Conservation (phyloP, 108 stramenopile species). For the Skeletonema tropicum region DNA sequence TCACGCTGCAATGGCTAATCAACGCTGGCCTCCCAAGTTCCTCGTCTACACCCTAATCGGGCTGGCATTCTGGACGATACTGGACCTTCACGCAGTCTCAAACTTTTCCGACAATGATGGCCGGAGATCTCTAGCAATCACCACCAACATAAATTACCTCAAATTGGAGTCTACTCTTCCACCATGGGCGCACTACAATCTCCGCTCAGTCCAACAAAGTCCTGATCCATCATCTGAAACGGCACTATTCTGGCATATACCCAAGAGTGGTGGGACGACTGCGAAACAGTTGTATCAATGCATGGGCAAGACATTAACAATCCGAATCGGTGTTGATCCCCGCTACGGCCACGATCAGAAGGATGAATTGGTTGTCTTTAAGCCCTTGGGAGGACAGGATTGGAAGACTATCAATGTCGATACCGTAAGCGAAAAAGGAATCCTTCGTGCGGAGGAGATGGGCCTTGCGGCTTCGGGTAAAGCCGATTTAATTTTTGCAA, state of each 20-base stretch:
- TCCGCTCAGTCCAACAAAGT: slow-evolving; percentile 29
- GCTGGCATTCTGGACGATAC: neutral
- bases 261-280: slow-evolving; percentile 50
- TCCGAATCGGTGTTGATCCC: slow-evolving; percentile 40
- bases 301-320: slow-evolving; percentile 37
- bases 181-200: slow-evolving; percentile 46
- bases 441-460: slow-evolving; percentile 38
- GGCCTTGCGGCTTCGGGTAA: slow-evolving; percentile 26
- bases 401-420: slow-evolving; percentile 52
- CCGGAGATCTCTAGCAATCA: neutral
- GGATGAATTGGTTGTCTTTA: slow-evolving; percentile 30
- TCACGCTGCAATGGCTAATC: neutral
- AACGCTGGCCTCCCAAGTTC: neutral
- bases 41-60: slow-evolving; percentile 1
- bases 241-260: slow-evolving; percentile 28
- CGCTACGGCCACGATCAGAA: slow-evolving; percentile 27
- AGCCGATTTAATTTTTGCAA: slow-evolving; percentile 51
- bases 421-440: slow-evolving; percentile 44
- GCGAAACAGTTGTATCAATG: slow-evolving; percentile 51
- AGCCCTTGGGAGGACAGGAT: slow-evolving; percentile 27
- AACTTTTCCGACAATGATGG: neutral
- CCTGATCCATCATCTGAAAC: slow-evolving; percentile 40
- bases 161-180: slow-evolving; percentile 8
- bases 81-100: neutral
- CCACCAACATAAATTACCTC: neutral